Evolutionary conservation across 1,284 basidiomycete genomes (phyloP), one percentile per base, ranked within the genome.

Genomic region (Cryptococcus maquisensis): DNA sequence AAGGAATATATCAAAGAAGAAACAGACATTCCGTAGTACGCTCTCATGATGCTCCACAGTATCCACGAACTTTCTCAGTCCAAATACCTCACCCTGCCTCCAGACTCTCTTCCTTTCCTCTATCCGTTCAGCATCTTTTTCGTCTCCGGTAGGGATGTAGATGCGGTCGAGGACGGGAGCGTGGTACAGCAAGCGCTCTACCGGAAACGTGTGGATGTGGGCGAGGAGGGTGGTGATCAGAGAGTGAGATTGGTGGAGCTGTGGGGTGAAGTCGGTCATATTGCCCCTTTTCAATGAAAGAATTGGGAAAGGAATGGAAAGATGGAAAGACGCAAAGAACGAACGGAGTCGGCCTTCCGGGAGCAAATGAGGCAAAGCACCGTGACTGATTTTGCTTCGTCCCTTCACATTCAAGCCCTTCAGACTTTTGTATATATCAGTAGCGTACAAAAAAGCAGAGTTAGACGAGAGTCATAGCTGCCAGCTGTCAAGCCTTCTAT

Each of bases 31-130:
- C 13, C 13, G 26, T 1, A 68, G 43, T 0, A 53, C 21, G 12
- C 45, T 49, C 13, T 44, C 46, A 40, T 65, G 63, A 36, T 60
- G 52, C 28, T 61, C 54, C 3, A 69, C 35, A 24, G 47, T 43
- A 18, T 67, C 67, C 3, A 63, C 42, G 49, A 62, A 63, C 50
- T 64, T 65, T 42, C 47, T 56, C 26, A 62, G 21, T 13, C 67
- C 67, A 37, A 59, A 60, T 8, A 64, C 59, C 13, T 64, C 64
- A 37, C 64, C 63, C 21, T 60, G 57, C 15, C 49, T 54, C 67
- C 67, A 69, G 39, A 35, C 26, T 28, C 53, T 32, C 4, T 36
- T 41, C n/a, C 36, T 13, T 26, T 42, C 24, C 10, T 20, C 13
- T 21, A 12, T 13, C 24, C 36, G 18, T 10, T 38, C 47, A n/a